These are phyloP conservation scores for Trichoderma asperelloides DNA, from an alignment of 495 filamentous ascomycete species.

Conservation along the genomic window DNA sequence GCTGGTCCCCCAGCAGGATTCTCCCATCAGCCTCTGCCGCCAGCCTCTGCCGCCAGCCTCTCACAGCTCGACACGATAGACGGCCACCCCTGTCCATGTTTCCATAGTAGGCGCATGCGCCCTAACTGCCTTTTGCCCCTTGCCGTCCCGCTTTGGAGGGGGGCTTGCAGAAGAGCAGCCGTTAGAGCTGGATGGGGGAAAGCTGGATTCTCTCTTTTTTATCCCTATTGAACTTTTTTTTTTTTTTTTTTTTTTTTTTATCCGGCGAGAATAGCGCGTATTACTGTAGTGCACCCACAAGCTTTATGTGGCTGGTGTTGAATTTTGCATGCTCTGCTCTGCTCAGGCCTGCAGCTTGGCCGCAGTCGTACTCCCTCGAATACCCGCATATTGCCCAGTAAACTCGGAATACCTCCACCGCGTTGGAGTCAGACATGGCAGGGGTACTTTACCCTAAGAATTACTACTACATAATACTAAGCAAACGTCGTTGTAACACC, in stretches of 20 bases:
- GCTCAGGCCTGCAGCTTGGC: too few relatives aligned
- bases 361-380: neutral
- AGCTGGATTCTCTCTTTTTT: neutral
- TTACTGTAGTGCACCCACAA: neutral
- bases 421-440: neutral
- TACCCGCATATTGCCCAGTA: neutral
- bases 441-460: neutral
- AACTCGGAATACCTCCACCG: neutral
- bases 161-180: neutral
- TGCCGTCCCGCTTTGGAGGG: neutral
- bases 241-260: neutral
- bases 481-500: neutral
- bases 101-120: conserved; percentile 4
- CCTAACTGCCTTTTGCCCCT: neutral
- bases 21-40: conserved; percentile 3
- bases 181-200: neutral
- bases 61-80: conserved; percentile 7
- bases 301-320: neutral
- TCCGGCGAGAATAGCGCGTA: neutral
- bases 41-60: conserved; percentile 8
- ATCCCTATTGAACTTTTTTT: neutral
- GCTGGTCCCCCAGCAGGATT: conserved; percentile 5
- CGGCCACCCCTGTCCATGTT: neutral
- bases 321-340: too few relatives aligned
- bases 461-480: neutral